phyloP scores from a whole-genome alignment of 2,329 filamentous ascomycete species.

The Aciculosporium take region DNA sequence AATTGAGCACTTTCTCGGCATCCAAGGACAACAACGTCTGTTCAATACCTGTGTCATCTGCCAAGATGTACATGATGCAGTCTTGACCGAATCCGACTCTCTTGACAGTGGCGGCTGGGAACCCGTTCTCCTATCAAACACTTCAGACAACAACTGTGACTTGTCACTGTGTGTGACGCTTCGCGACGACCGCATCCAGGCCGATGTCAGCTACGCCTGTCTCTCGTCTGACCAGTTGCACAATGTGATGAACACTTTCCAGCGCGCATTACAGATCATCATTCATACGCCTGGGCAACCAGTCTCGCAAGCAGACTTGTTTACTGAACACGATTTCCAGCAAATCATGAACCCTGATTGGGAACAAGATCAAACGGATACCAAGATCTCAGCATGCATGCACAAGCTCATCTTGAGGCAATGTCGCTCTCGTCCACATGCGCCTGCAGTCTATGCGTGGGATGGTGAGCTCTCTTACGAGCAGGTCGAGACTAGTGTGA shows the following conservation, averaged over 20 bases:
- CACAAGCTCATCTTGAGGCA: constrained; percentile 31
- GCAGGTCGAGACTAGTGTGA: constrained; percentile 23
- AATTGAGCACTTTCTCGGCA: constrained; percentile 31
- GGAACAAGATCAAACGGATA: constrained; percentile 23
- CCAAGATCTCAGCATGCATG: constrained; percentile 26
- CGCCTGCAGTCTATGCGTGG: constrained; percentile 28
- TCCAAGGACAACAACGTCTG: constrained; percentile 26
- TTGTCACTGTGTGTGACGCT: constrained; percentile 32
- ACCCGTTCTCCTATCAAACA: constrained; percentile 6
- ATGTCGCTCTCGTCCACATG: constrained; percentile 23
- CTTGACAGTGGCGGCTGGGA: constrained; percentile 7
- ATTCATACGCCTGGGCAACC: constrained; percentile 26
- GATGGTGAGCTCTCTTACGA: constrained; percentile 30
- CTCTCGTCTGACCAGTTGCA: constrained; percentile 28
- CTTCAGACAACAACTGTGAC: constrained; percentile 25
- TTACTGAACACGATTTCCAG: constrained; percentile 39
- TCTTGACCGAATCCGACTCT: constrained; percentile 8
- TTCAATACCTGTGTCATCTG: constrained; percentile 40
- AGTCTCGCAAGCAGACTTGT: constrained; percentile 35
- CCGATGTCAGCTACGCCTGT: constrained; percentile 30
- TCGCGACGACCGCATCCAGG: constrained; percentile 24
- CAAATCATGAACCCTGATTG: constrained; percentile 40
- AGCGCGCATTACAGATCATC: constrained; percentile 33
- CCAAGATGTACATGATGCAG: constrained; percentile 21
- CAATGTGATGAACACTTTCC: constrained; percentile 38